Base-by-base conservation (phyloP, 78 protist species). In the Speleostelium caveatum region DNA sequence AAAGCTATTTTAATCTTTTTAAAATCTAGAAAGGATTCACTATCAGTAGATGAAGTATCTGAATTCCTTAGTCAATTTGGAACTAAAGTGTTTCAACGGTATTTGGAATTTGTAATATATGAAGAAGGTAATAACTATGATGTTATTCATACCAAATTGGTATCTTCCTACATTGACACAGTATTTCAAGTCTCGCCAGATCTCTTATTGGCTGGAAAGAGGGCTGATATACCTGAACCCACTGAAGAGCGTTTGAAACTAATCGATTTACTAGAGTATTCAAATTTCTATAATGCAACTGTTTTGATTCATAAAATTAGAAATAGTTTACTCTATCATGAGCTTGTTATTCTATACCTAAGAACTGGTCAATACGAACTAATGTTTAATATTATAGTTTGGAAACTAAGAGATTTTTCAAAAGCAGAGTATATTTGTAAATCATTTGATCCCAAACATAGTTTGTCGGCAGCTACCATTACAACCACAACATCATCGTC, bases 301-400 rank as follows among this genome's bases (percentile, higher is more conserved):
- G 32, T 72, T 0, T 28, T 83, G 3, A 17, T 83, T 1, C 55
- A 41, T 16, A 22, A 62, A 10, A 35, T 83, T 16, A 39, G 36
- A 36, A 41, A 17, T 21, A 56, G 72, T 42, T 45, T 56, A 19
- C 79, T 83, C 45, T 83, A 83, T 38, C 79, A 83, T 6, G 91
- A 83, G 33, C 51, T 83, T 22, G 91, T 83, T 17, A 83, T 83
- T 12, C 73, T 83, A 4, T 83, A 83, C 68, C 73, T 83, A 14
- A 35, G 91, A 32, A 69, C 55, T 0, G 91, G 72, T 16, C 68
- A 83, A 32, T 83, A 83, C 42, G 91, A 83, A 30, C 36, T 39
- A 73, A 83, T 83, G 91, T 83, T 83, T 83, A 74, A 83, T 45
- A 83, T 83, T 59, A 83, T 83, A 10, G 79, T 83, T 24, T 83